phyloP scores from a whole-genome alignment of 306 rosid genomes.

The Castanea sativa region DNA sequence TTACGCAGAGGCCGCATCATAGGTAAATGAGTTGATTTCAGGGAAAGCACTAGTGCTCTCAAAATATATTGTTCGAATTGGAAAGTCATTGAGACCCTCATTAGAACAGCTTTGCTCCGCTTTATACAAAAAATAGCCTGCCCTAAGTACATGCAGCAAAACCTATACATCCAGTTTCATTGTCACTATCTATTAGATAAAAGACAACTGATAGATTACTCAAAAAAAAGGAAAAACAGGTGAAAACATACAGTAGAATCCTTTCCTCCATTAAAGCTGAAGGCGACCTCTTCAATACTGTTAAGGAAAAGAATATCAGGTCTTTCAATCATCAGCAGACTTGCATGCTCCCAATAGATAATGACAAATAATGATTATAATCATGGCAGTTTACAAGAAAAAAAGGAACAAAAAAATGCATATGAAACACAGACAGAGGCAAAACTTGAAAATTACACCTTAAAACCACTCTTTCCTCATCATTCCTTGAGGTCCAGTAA shows the following conservation, averaged over 20 bases:
- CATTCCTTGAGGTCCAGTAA: not conserved
- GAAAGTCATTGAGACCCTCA: slow-evolving; percentile 57
- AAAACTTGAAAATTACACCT: not conserved
- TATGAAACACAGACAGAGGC: not conserved
- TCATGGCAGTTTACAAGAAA: not conserved
- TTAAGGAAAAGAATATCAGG: slow-evolving; percentile 26
- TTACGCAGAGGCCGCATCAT: slow-evolving; percentile 69
- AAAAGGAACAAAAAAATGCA: not conserved
- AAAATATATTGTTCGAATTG: slow-evolving; percentile 84
- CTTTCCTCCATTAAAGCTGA: slow-evolving; percentile 97
- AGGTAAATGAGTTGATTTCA: slow-evolving; percentile 82
- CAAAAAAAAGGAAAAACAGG: slow-evolving; percentile 9
- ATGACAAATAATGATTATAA: not conserved
- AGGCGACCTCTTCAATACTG: slow-evolving; percentile 90
- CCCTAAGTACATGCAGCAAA: slow-evolving; percentile 90
- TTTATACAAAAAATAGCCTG: slow-evolving; percentile 81
- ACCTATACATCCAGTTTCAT: slow-evolving; percentile 55
- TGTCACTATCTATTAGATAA: slow-evolving; percentile 20
- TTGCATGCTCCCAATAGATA: slow-evolving; percentile 4
- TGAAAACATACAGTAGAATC: slow-evolving; percentile 83
- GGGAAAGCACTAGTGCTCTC: slow-evolving; percentile 79
- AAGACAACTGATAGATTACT: slow-evolving; percentile 9
- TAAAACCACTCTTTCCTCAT: not conserved
- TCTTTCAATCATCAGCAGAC: slow-evolving; percentile 9
- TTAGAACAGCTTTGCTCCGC: slow-evolving; percentile 54